Evolutionary conservation across 2,329 filamentous ascomycete species (phyloP), one percentile per base, ranked within the genome.

Genomic region (Ceratocystis diversiconidia): DNA sequence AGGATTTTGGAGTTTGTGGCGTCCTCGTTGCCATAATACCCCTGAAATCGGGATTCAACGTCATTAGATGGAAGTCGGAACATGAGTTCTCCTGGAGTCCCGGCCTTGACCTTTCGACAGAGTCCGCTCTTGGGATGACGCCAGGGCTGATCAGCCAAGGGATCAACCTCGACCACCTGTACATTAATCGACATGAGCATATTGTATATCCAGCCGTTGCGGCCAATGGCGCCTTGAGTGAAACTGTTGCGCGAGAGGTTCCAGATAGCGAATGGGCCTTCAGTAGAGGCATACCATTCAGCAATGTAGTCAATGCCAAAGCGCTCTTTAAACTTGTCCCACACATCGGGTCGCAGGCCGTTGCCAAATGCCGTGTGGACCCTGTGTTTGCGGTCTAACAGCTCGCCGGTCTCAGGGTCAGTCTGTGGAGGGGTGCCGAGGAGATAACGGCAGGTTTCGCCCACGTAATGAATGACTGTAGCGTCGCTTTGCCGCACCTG

Each of bases 401-500:
- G 79, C 71, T 86, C 82, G 22, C 86, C 85, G 0, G 85, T 89
- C 5, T 72, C 73, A 0, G 85, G 79, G 69, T 90, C 85, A 30
- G 79, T 73, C 65, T 86, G 79, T 0, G 83, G 78, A 1, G 87
- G 82, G 0, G 85, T 83, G 0, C 87, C 80, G 10, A 95, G 79
- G 3, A 95, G 81, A 73, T 95, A 95, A 5, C 90, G 86, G 69
- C 90, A 87, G 0, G 89, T 92, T 74, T 95, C 90, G 63, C 90
- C 90, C 15, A 95, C 90, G 72, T 95, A 95, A 73, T 95, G 90
- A 68, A 95, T 86, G 3, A 85, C 80, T 1, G 88, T 94, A 22
- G 90, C 87, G 7, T 86, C 77, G 61, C 82, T 82, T 57, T 81
- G 80, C n/a, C 87, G 82, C 17, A 87, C 86, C 65, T 92, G 88